Conservation (phyloP, 2,329 filamentous ascomycete species). For the Aspergillus sp. region DNA sequence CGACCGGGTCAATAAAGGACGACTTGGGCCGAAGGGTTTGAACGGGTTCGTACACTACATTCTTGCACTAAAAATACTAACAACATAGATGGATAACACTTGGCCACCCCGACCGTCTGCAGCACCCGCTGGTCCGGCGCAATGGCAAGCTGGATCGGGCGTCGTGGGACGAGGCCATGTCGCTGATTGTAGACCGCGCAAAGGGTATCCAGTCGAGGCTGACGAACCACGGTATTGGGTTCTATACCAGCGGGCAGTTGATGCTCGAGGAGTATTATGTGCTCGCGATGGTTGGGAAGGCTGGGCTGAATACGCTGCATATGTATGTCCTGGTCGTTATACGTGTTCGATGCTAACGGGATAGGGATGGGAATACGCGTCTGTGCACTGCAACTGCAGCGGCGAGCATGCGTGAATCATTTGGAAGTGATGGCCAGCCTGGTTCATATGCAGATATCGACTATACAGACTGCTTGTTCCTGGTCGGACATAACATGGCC, state of each 20-base stretch:
- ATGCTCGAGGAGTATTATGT: slow-evolving; percentile 44
- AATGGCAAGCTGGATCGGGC: slow-evolving; percentile 36
- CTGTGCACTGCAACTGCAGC: slow-evolving; percentile 42
- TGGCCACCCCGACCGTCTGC: slow-evolving; percentile 31
- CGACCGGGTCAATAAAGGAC: slow-evolving; percentile 38
- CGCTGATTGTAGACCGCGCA: slow-evolving; percentile 32
- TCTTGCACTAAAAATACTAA: neutral
- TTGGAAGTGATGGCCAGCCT: slow-evolving; percentile 40
- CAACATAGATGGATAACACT: slow-evolving; percentile 28
- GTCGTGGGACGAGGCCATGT: slow-evolving; percentile 42
- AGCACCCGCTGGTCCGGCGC: slow-evolving; percentile 33
- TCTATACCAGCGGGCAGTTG: slow-evolving; percentile 41
- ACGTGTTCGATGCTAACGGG: neutral
- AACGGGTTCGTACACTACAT: slow-evolving; percentile 24
- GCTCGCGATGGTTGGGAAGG: slow-evolving; percentile 40
- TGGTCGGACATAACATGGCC: slow-evolving; percentile 40
- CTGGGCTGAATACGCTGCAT: slow-evolving; percentile 38
- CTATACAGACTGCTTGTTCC: slow-evolving; percentile 37
- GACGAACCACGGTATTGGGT: slow-evolving; percentile 40
- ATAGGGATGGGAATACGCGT: slow-evolving; percentile 42
- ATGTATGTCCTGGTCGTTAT: slow-evolving; percentile 27
- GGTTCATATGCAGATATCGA: slow-evolving; percentile 40
- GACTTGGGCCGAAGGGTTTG: slow-evolving; percentile 37
- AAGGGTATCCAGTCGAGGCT: slow-evolving; percentile 31
- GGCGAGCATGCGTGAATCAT: slow-evolving; percentile 40